Evolutionary conservation across 1,284 basidiomycete species (phyloP).

Genomic region (Athelia psychrophila): DNA sequence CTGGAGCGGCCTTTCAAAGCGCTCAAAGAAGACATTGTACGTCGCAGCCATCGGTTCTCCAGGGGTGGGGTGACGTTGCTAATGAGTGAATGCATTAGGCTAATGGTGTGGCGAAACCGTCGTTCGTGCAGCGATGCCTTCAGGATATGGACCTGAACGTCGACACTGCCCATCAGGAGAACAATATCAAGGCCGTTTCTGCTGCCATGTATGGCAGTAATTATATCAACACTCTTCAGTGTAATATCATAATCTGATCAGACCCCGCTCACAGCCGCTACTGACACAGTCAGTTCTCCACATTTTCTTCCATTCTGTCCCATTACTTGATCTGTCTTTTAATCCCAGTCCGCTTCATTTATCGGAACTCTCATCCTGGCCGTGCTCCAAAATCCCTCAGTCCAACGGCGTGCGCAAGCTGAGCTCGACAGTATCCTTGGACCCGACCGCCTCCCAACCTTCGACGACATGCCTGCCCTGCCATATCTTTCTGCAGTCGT

Average conservation of each 20-base stretch:
- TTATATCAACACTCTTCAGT: no score
- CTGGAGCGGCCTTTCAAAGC: constrained; percentile 18
- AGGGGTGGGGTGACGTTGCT: no score
- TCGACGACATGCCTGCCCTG: constrained; percentile 8
- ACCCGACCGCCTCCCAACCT: constrained; percentile 4
- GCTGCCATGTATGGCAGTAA: no score
- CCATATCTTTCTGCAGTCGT: constrained; percentile 20
- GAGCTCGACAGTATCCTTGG: constrained; percentile 12
- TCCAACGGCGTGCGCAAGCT: constrained; percentile 6
- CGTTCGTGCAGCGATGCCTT: background rate
- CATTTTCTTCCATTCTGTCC: no score
- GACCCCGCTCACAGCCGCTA: constrained; percentile 21
- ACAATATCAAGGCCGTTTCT: background rate
- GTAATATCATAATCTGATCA: background rate
- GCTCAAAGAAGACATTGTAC: constrained; percentile 5
- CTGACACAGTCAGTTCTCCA: constrained; percentile 24
- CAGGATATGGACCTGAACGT: background rate
- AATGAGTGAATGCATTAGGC: background rate
- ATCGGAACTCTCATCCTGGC: constrained; percentile 11
- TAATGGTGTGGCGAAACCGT: background rate
- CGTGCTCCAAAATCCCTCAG: constrained; percentile 8
- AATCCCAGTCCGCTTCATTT: constrained; percentile 2
- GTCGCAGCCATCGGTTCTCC: no score
- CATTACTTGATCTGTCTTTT: background rate
- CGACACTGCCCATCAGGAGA: background rate